A percentile compares a stretch with the other conserved stretches of the same genome.
These are phyloP conservation scores for Nitzschia sp. DNA, from an alignment of 108 stramenopile species.

Conservation along the genomic window DNA sequence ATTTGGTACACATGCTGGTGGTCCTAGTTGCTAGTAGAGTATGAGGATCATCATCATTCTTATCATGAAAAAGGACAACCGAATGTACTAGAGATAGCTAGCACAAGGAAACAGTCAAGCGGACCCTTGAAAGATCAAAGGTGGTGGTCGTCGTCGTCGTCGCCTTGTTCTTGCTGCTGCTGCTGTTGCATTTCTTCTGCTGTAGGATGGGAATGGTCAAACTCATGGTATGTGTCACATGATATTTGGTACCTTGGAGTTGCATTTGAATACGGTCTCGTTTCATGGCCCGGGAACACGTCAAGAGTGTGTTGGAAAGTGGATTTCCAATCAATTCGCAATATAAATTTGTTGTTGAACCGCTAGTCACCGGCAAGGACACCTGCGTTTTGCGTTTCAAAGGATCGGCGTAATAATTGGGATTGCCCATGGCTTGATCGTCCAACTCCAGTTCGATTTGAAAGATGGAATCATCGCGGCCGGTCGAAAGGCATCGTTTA, in stretches of 20 bases:
- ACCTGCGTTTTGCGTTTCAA: neutral
- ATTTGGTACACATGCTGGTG: no score
- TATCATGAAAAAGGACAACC: no score
- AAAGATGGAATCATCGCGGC: neutral
- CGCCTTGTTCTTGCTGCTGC: no score
- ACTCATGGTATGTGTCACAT: neutral
- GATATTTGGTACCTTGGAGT: neutral
- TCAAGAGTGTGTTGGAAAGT: neutral
- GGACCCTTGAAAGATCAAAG: no score
- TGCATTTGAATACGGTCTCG: neutral
- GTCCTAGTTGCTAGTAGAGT: no score
- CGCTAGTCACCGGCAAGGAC: neutral
- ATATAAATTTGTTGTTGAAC: neutral
- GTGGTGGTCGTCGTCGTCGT: no score
- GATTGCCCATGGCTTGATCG: neutral
- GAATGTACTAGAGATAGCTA: no score
- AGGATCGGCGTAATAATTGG: neutral
- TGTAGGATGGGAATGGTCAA: neutral
- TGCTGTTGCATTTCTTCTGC: no score
- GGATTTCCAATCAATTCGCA: constrained; percentile 6
- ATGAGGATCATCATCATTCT: no score
- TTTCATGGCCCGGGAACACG: neutral
- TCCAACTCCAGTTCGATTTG: constrained; percentile 1
- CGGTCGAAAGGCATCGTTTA: neutral
- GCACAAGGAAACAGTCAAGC: no score